Conservation (phyloP, 257 asterid genomes). For the Datura wrightii region DNA sequence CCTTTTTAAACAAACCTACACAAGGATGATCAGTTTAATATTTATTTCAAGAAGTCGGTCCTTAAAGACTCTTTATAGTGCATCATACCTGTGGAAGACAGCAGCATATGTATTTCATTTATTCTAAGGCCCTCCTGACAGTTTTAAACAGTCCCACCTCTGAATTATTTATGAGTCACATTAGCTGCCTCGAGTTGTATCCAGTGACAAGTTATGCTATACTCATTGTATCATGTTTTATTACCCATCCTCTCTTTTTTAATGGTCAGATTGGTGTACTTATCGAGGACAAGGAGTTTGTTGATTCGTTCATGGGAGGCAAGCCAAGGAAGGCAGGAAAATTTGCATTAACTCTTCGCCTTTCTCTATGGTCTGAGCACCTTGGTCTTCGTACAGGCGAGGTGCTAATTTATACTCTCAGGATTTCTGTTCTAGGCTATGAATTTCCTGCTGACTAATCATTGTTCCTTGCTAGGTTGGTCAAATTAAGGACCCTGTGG, state of each 20-base stretch:
- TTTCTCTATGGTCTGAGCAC: slow-evolving; percentile 94
- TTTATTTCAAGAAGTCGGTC: background rate
- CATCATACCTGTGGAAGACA: slow-evolving; percentile 8
- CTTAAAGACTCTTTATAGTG: background rate
- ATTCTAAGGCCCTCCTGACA: background rate
- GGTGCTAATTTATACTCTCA: slow-evolving; percentile 48
- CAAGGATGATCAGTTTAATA: background rate
- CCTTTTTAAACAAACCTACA: background rate
- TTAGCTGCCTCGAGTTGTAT: background rate
- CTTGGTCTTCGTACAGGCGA: slow-evolving; percentile 82
- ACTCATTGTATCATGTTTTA: background rate
- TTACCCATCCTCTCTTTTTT: background rate
- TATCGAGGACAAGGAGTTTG: slow-evolving; percentile 86
- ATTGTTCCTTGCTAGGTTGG: slow-evolving; percentile 50
- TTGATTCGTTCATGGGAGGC: slow-evolving; percentile 87
- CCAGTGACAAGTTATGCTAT: background rate
- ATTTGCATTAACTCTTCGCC: slow-evolving; percentile 82
- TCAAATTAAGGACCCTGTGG: slow-evolving; percentile 79
- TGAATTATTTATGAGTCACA: slow-evolving; percentile 19
- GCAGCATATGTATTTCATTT: background rate
- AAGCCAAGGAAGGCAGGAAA: slow-evolving; percentile 87
- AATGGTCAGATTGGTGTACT: slow-evolving; percentile 70
- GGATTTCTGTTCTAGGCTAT: slow-evolving; percentile 21
- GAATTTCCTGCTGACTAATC: slow-evolving; percentile 22
- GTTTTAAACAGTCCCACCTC: background rate